Conservation (phyloP, 345 rosid species). For the Eucalyptus microcorys region DNA sequence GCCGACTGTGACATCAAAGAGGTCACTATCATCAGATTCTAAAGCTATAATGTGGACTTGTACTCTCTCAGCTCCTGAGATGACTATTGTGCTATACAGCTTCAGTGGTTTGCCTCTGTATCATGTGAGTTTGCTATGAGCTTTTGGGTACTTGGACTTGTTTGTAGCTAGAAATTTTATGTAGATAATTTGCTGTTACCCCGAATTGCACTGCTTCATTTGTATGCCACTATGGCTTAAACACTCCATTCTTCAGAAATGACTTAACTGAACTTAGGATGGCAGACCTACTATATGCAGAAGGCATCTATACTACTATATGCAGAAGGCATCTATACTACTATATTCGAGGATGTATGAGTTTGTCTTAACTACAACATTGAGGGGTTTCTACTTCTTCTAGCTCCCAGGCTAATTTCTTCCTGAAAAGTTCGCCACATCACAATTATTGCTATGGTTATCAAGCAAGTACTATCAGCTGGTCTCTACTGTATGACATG, state of each 20-base stretch:
- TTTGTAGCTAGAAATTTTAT: background rate
- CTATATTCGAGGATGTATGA: background rate
- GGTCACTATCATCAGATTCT: constrained; percentile 33
- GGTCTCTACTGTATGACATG: background rate
- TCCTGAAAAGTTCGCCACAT: background rate
- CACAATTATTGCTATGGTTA: background rate
- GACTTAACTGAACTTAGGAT: background rate
- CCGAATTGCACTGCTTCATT: background rate
- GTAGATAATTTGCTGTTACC: background rate
- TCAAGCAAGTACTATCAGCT: background rate
- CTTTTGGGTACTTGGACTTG: background rate
- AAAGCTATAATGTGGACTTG: constrained; percentile 84
- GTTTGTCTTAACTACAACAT: background rate
- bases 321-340: background rate
- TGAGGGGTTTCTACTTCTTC: background rate
- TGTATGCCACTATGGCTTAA: background rate
- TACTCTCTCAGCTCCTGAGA: constrained; percentile 95
- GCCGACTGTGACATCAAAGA: constrained; percentile 21
- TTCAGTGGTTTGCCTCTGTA: constrained; percentile 49
- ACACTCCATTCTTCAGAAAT: background rate
- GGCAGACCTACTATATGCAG: background rate
- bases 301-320: background rate
- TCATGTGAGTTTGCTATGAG: constrained; percentile 56
- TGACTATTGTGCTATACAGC: constrained; percentile 62
- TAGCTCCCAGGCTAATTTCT: background rate